phyloP scores from a whole-genome alignment of 768 basidiomycete species.

The Termitomyces sp. region DNA sequence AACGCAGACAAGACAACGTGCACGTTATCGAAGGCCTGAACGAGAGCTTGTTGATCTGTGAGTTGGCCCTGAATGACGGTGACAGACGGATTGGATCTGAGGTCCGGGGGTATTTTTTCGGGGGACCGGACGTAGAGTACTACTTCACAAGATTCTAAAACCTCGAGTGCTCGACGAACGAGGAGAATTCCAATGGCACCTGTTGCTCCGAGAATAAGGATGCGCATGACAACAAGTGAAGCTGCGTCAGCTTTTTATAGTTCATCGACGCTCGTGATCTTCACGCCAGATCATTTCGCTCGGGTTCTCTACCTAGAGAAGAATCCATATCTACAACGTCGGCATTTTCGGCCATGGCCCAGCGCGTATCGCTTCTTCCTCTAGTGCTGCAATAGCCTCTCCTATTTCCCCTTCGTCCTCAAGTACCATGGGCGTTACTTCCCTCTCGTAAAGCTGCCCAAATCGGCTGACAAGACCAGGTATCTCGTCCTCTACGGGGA shows the following conservation, averaged over 20 bases:
- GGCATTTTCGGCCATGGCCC: constrained; percentile 36
- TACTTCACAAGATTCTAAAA: constrained; percentile 32
- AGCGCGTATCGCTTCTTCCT: constrained; percentile 34
- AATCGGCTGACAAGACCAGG: constrained; percentile 43
- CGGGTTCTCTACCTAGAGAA: not conserved
- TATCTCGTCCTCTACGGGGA: constrained; percentile 47
- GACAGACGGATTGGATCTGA: constrained; percentile 37
- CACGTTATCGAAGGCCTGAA: constrained; percentile 47
- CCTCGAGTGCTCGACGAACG: constrained; percentile 46
- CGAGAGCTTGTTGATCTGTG: constrained; percentile 41
- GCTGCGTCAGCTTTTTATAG: not conserved
- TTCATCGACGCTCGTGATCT: not conserved
- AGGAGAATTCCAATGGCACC: constrained; percentile 55
- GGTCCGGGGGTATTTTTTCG: constrained; percentile 50
- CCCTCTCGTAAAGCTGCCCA: constrained; percentile 40
- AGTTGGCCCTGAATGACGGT: constrained; percentile 51
- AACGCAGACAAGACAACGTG: constrained; percentile 64
- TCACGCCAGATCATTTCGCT: not conserved
- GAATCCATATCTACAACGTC: not conserved
- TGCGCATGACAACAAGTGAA: constrained; percentile 23
- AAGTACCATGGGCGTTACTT: constrained; percentile 38
- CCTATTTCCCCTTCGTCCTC: constrained; percentile 40
- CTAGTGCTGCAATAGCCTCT: constrained; percentile 39
- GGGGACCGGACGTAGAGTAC: constrained; percentile 62
- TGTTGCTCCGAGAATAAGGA: constrained; percentile 69